phyloP scores from a whole-genome alignment of 2,329 filamentous ascomycete species.

The Hawksworthiomyces lignivorus region DNA sequence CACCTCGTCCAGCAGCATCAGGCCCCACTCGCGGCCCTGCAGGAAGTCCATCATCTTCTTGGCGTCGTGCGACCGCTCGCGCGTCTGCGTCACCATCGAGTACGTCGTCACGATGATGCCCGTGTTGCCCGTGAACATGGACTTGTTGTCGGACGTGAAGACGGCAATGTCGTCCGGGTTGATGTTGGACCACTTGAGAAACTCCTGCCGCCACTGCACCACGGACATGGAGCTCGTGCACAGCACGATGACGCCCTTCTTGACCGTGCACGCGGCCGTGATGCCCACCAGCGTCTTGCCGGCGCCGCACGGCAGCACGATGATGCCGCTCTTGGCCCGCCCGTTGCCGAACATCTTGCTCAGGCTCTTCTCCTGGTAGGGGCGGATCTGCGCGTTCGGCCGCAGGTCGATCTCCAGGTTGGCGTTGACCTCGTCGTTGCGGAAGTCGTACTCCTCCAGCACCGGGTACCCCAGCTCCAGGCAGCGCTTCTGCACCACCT shows the following conservation, averaged over 20 bases:
- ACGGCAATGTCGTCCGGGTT: conserved; percentile 87
- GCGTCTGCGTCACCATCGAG: conserved; percentile 93
- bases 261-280: conserved; percentile 94
- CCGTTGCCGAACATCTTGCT: conserved; percentile 99
- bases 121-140: conserved; percentile 74
- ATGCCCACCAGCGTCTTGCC: conserved; percentile 98
- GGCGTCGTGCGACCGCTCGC: conserved; percentile 82
- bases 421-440: conserved; percentile 80
- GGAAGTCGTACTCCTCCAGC: conserved; percentile 94
- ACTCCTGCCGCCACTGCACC: conserved; percentile 93
- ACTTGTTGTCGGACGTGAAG: conserved; percentile 90
- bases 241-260: conserved; percentile 90
- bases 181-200: conserved; percentile 95
- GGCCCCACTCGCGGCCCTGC: conserved; percentile 81
- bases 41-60: conserved; percentile 98
- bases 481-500: conserved; percentile 83
- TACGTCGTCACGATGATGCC: conserved; percentile 98
- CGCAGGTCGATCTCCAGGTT: conserved; percentile 91
- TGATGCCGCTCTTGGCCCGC: conserved; percentile 92
- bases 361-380: conserved; percentile 95
- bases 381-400: conserved; percentile 79
- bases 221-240: conserved; percentile 98
- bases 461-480: conserved; percentile 80
- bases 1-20: conserved; percentile 96
- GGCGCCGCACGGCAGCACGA: conserved; percentile 91